Percentiles rank a stretch among this genome's conserved stretches.
These are phyloP conservation scores for Nicotiana tomentosiformis DNA, from an alignment of 257 asterid species.

Conservation along the genomic window DNA sequence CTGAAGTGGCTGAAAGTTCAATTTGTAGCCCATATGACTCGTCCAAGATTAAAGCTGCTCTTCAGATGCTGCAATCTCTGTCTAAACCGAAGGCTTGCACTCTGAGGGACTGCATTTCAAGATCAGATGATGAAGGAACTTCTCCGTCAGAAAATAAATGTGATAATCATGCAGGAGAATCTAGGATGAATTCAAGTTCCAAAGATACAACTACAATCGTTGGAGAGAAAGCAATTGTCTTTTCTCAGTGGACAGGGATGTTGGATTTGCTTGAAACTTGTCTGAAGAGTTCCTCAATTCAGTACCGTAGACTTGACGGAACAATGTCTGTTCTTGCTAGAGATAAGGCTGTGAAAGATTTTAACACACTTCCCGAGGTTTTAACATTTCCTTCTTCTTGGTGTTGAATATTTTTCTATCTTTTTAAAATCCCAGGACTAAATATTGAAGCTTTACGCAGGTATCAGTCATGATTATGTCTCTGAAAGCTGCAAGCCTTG, in stretches of 20 bases:
- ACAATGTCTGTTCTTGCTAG: constrained; percentile 87
- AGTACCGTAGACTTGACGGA: constrained; percentile 93
- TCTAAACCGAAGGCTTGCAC: constrained; percentile 32
- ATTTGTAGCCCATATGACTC: constrained; percentile 51
- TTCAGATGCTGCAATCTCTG: constrained; percentile 58
- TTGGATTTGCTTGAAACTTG: constrained; percentile 85
- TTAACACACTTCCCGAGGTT: constrained; percentile 86
- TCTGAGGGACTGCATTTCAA: constrained; percentile 18
- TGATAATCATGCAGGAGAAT: constrained; percentile 15
- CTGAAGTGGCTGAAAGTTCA: constrained; percentile 29
- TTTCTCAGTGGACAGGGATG: constrained; percentile 99
- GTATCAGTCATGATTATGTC: constrained; percentile 96
- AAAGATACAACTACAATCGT: constrained; percentile 20
- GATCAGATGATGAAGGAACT: constrained; percentile 19
- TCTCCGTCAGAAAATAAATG: constrained; percentile 24
- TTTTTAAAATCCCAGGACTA: constrained; percentile 1
- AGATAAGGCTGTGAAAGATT: constrained; percentile 94
- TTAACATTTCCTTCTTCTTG: constrained; percentile 8
- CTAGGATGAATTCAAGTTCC: constrained; percentile 17
- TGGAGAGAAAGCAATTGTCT: constrained; percentile 91
- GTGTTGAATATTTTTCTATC: not conserved
- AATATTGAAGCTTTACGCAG: constrained; percentile 29
- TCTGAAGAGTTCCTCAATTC: constrained; percentile 54
- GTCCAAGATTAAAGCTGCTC: constrained; percentile 85
- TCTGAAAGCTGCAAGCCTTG: constrained; percentile 96